phyloP scores from a whole-genome alignment of 495 filamentous ascomycete species.

The Hypoxylon rickii region DNA sequence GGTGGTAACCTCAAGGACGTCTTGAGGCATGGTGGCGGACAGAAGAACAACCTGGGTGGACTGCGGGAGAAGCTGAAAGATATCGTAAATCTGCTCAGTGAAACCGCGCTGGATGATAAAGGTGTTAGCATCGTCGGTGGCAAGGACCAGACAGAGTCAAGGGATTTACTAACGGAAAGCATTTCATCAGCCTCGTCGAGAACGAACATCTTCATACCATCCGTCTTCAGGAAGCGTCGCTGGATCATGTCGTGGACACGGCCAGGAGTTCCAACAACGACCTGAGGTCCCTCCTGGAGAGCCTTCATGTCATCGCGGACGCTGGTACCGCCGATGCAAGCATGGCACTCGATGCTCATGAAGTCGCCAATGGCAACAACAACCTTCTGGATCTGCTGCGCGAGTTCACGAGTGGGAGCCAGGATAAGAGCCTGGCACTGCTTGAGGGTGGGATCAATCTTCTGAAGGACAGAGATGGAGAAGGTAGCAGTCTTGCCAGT shows the following conservation, averaged over 20 bases:
- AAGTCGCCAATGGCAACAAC: conserved; percentile 98
- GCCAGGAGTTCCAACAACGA: conserved; percentile 95
- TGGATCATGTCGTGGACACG: conserved; percentile 99
- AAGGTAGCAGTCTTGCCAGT: conserved; percentile 99
- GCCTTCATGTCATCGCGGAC: conserved; percentile 97
- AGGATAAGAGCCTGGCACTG: conserved; percentile 95
- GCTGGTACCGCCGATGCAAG: conserved; percentile 97
- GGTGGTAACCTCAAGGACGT: conserved; percentile 98
- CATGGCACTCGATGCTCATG: conserved; percentile 99
- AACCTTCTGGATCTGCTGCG: conserved; percentile 98
- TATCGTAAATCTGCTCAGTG: conserved; percentile 99
- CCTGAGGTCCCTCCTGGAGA: conserved; percentile 92
- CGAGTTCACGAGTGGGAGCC: conserved; percentile 95
- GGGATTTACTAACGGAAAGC: conserved; percentile 71
- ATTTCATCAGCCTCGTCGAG: conserved; percentile 99
- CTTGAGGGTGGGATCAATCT: conserved; percentile 92
- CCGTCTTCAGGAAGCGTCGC: conserved; percentile 89
- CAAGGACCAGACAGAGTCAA: not conserved
- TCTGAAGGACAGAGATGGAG: conserved; percentile 97
- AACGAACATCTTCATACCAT: conserved; percentile 98
- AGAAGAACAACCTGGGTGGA: conserved; percentile 97
- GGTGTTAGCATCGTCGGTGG: conserved; percentile 17
- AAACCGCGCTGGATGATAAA: conserved; percentile 75
- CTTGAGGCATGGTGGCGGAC: conserved; percentile 96
- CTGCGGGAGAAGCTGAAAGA: conserved; percentile 97